Evolutionary conservation across 768 basidiomycete genomes (phyloP).

Genomic region (Saitozyma podzolica): DNA sequence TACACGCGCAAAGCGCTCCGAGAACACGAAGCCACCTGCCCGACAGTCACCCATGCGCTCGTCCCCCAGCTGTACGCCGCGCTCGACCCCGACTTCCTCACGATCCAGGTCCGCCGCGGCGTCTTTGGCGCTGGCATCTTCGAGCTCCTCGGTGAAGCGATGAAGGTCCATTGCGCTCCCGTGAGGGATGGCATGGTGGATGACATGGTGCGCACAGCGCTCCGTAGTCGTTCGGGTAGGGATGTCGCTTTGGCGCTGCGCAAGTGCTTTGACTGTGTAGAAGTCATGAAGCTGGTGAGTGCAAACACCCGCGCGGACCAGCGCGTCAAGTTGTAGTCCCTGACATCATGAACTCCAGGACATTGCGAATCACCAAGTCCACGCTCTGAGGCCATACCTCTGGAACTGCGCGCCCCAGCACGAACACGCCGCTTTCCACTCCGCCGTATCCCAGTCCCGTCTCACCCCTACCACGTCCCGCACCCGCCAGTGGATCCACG

Average conservation of each 20-base stretch:
- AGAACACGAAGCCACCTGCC: slow-evolving; percentile 55
- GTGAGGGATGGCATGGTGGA: slow-evolving; percentile 85
- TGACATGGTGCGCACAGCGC: slow-evolving; percentile 73
- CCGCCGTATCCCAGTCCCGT: slow-evolving; percentile 46
- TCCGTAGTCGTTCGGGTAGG: slow-evolving; percentile 67
- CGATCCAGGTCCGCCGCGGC: slow-evolving; percentile 73
- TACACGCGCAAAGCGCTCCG: slow-evolving; percentile 35
- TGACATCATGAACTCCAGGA: slow-evolving; percentile 79
- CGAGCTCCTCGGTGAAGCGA: slow-evolving; percentile 70
- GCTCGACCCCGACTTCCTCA: slow-evolving; percentile 78
- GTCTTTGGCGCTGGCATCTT: slow-evolving; percentile 81
- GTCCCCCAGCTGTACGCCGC: slow-evolving; percentile 69
- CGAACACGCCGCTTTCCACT: slow-evolving; percentile 74
- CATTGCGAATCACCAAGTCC: slow-evolving; percentile 93
- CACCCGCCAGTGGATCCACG: slow-evolving; percentile 68
- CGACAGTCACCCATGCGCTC: slow-evolving; percentile 63
- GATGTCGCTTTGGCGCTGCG: slow-evolving; percentile 79
- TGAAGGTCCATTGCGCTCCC: slow-evolving; percentile 89
- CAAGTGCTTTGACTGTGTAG: slow-evolving; percentile 83
- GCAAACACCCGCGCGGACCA: slow-evolving; percentile 17
- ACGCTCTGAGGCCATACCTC: slow-evolving; percentile 87
- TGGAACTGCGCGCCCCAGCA: slow-evolving; percentile 75
- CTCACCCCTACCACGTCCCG: slow-evolving; percentile 35
- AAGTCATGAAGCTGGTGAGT: slow-evolving; percentile 92
- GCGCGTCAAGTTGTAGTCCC: slow-evolving; percentile 46